Evolutionary conservation across 2,329 filamentous ascomycete species (phyloP).

Genomic region (Magnaporthales sp.): DNA sequence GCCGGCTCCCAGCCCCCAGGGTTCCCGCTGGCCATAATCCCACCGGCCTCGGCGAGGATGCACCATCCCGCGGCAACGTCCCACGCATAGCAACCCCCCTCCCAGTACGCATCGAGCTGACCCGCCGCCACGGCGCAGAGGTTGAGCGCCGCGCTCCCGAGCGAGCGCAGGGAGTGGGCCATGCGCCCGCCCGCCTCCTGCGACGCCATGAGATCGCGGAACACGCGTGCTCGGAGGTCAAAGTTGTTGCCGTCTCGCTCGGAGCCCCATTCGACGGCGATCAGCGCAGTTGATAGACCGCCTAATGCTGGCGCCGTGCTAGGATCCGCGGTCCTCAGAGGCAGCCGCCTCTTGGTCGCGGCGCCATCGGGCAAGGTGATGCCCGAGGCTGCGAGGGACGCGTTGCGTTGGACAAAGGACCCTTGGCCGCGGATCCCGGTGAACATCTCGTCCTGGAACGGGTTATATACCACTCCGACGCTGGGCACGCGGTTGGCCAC

Average conservation of each 20-base stretch:
- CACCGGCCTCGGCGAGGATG: constrained; percentile 66
- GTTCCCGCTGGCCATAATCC: constrained; percentile 63
- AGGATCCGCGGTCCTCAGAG: constrained; percentile 27
- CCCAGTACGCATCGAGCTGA: constrained; percentile 68
- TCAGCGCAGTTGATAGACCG: constrained; percentile 53
- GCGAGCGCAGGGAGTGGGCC: constrained; percentile 64
- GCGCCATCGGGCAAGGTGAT: constrained; percentile 7
- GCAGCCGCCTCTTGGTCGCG: constrained; percentile 21
- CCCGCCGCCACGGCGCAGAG: constrained; percentile 64
- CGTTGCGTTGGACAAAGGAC: constrained; percentile 45
- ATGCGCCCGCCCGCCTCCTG: constrained; percentile 67
- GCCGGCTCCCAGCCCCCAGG: constrained; percentile 60
- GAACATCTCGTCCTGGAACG: constrained; percentile 62
- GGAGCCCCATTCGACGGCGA: constrained; percentile 67
- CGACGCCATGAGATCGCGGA: constrained; percentile 49
- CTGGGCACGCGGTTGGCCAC: constrained; percentile 51
- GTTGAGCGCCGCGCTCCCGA: constrained; percentile 69
- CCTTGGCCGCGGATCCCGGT: constrained; percentile 61
- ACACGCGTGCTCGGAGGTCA: constrained; percentile 58
- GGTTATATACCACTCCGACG: constrained; percentile 74
- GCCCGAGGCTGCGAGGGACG: constrained; percentile 28
- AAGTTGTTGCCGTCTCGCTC: constrained; percentile 63
- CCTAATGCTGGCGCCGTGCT: constrained; percentile 44
- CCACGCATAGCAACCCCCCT: constrained; percentile 79
- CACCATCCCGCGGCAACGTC: constrained; percentile 78